phyloP scores from a whole-genome alignment of 371 early-diverging fungal species.

The Smittium culicis region DNA sequence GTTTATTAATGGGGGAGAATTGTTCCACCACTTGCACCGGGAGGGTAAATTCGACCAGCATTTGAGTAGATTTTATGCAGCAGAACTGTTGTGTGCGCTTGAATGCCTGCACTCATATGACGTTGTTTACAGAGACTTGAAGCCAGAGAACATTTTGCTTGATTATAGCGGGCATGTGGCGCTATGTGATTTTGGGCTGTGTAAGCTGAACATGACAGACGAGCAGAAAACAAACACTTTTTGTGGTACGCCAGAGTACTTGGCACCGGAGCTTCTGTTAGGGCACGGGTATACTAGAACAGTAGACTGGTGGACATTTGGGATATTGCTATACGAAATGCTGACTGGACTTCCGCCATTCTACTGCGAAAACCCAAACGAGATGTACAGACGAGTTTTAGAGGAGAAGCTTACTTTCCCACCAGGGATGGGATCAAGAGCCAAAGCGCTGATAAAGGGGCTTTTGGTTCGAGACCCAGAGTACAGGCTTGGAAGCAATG shows the following conservation, averaged over 20 bases:
- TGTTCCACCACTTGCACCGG: slow-evolving; percentile 63
- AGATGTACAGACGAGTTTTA: slow-evolving; percentile 88
- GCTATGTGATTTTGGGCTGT: slow-evolving; percentile 99
- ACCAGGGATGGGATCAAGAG: slow-evolving; percentile 68
- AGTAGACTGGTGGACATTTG: slow-evolving; percentile 96
- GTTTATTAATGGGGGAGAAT: slow-evolving; percentile 89
- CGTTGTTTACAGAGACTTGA: slow-evolving; percentile 92
- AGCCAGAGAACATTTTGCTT: slow-evolving; percentile 80
- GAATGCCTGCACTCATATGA: slow-evolving; percentile 77
- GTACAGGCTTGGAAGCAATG: slow-evolving; percentile 85
- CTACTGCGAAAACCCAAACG: slow-evolving; percentile 89
- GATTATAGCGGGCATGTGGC: slow-evolving; percentile 89
- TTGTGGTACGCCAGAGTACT: slow-evolving; percentile 98
- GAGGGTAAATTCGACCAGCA: slow-evolving; percentile 22
- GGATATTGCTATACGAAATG: slow-evolving; percentile 91
- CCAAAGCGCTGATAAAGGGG: slow-evolving; percentile 78
- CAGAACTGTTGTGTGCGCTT: slow-evolving; percentile 56
- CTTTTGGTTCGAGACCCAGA: slow-evolving; percentile 75
- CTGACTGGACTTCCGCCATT: slow-evolving; percentile 87
- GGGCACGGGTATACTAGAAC: slow-evolving; percentile 88
- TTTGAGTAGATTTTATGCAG: slow-evolving; percentile 47
- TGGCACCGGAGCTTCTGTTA: slow-evolving; percentile 95
- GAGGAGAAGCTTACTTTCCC: slow-evolving; percentile 78
- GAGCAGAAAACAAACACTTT: slow-evolving; percentile 90
- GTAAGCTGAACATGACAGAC: slow-evolving; percentile 83